These are phyloP conservation scores for Delphinella strobiligena DNA, from an alignment of 2,329 filamentous ascomycete genomes.

Conservation along the genomic window DNA sequence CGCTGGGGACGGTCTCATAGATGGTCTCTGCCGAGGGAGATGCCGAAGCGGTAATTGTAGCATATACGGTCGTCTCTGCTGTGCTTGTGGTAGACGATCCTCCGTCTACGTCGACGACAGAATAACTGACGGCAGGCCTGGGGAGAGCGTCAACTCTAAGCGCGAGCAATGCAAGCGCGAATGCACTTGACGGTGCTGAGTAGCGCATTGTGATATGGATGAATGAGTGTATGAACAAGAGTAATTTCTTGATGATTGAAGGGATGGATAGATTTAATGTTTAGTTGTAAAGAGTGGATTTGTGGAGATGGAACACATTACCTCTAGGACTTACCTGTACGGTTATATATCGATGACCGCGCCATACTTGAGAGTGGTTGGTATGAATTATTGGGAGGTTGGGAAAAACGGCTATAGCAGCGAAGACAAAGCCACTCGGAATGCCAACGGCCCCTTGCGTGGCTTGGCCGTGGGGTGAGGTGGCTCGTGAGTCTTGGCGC, in stretches of 20 bases:
- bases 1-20: constrained; percentile 6
- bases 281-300: background rate
- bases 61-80: constrained; percentile 13
- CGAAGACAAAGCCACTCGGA: too few species aligned
- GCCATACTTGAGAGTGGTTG: background rate
- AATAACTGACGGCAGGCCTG: constrained; percentile 16
- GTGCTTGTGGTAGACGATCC: constrained; percentile 9
- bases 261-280: too few species aligned
- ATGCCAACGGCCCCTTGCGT: too few species aligned
- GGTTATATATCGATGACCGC: too few species aligned
- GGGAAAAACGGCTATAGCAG: too few species aligned
- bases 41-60: constrained; percentile 11
- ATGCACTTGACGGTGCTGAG: constrained; percentile 2
- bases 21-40: constrained; percentile 4
- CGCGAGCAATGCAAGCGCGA: constrained; percentile 14
- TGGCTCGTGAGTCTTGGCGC: background rate
- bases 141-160: constrained; percentile 16
- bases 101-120: constrained; percentile 19
- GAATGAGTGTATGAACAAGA: too few species aligned
- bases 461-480: too few species aligned
- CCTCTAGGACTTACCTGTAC: too few species aligned
- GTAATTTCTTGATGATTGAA: too few species aligned
- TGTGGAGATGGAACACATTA: too few species aligned
- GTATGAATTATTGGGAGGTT: background rate
- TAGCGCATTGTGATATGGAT: constrained; percentile 5